Evolutionary conservation across 228 moss, liverwort and hornwort species (phyloP), one percentile per base, ranked within the genome.

Genomic region (Sphagnum magellanicum): DNA sequence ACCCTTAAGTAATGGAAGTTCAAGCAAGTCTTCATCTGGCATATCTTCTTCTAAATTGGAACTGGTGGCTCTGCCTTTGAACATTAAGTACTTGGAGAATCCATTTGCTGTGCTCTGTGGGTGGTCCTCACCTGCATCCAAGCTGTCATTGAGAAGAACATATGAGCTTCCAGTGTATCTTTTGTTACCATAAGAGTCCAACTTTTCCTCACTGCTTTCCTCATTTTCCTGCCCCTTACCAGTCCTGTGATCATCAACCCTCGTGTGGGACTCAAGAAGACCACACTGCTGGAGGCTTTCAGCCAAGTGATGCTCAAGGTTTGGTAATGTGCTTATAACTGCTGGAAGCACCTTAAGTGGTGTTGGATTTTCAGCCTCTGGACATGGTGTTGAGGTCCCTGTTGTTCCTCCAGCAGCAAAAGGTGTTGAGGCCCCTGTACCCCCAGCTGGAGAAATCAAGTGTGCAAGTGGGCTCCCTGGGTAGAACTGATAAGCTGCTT

Each of bases 271-370:
- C 70, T 87, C 83, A 4, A 87, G 72, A 70, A 87, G 70, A 68
- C 87, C 82, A 69, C 83, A 72, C 62, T 83, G 83, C 53, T 87
- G 83, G 65, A 83, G 83, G 60, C 83, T 78, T 76, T 87, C 87
- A 16, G 87, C 80, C 70, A 83, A 78, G 74, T 87, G 87, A 15
- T 6, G 61, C 14, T 61, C 61, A 15, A 61, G 61, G 15, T 6
- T 61, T 6, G 16, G 61, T 11, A 13, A 6, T 0, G 61, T 11
- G 61, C 61, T 61, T 16, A 61, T 15, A 11, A 16, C 61, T 61
- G 61, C 61, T 13, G 61, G 61, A 16, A 61, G 16, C 10, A 61
- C 61, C 6, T 6, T 16, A 10, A 61, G 16, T 13, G 61, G 12
- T 13, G 15, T 61, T 6, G 10, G 61, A 11, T 13, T 13, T 16